Evolutionary conservation across 768 basidiomycete species (phyloP), one percentile per base, ranked within the genome.

Genomic region (Suillus discolor): DNA sequence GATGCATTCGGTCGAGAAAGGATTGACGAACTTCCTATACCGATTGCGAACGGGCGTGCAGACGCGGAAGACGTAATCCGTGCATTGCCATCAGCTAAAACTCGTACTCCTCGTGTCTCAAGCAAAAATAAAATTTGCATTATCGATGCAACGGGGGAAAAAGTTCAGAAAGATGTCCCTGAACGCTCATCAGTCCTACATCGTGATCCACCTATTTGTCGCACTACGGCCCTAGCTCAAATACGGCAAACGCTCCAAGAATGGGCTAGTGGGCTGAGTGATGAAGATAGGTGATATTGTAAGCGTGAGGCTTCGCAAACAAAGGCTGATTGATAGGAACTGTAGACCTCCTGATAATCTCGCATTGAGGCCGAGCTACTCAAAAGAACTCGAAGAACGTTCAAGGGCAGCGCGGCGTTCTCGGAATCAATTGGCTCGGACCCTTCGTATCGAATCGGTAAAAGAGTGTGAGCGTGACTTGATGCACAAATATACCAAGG

Each of bases 1-100:
- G 91, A 93, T 75, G 88, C 87, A 8, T 92, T 84, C 72, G 91
- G 91, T 13, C 79, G 85, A 57, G 83, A 86, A 71, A 75, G 76
- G 66, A 49, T 57, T 57, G 55, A 69, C n/a, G 67, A 70, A 65
- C 66, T 72, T 66, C 51, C 39, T 13, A 18, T 49, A 53, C 45
- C 38, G 23, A 61, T 65, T 42, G 38, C 61, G 18, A 71, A 67
- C 54, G 65, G 60, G 23, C 65, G 63, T 25, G 68, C 67, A 65
- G 73, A 77, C 44, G 65, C 65, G 25, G 71, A 68, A 31, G 63
- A 36, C 55, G 67, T 68, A 42, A 65, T 53, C 49, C 63, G 51
- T 38, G 62, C 64, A 66, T 64, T 64, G 23, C 63, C 61, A 16
- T 66, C 64, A 25, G 51, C 42, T 49, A 55, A 60, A 12, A 49